phyloP scores from a whole-genome alignment of 2,329 filamentous ascomycete species.

The Fusarium illudens region DNA sequence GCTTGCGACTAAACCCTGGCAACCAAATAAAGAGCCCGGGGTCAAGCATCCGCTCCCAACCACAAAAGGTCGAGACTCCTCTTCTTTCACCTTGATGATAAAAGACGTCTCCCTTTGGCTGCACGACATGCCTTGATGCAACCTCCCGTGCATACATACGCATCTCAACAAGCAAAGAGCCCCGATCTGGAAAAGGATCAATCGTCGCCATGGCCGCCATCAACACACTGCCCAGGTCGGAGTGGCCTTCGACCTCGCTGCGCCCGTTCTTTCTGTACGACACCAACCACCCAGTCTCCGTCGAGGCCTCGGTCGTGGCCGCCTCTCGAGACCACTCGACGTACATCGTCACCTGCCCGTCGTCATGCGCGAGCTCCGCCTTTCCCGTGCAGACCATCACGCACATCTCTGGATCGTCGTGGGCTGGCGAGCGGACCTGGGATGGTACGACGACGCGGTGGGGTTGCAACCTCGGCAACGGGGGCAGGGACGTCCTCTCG shows the following conservation, averaged over 20 bases:
- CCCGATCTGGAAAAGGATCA: background rate
- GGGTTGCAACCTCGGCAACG: slow-evolving; percentile 14
- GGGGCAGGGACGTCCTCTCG: slow-evolving; percentile 1
- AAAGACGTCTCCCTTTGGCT: background rate
- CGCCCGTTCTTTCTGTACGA: slow-evolving; percentile 23
- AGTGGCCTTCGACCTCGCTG: slow-evolving; percentile 15
- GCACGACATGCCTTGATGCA: slow-evolving; percentile 16
- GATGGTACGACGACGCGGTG: slow-evolving; percentile 14
- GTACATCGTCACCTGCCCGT: slow-evolving; percentile 26
- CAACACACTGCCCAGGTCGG: slow-evolving; percentile 5
- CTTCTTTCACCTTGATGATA: background rate
- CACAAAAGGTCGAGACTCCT: slow-evolving; percentile 8
- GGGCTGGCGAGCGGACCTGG: slow-evolving; percentile 21
- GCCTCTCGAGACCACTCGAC: background rate
- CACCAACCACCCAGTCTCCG: slow-evolving; percentile 18
- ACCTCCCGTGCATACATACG: background rate
- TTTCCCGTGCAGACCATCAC: slow-evolving; percentile 29
- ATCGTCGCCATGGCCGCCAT: background rate
- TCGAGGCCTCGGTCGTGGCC: slow-evolving; percentile 15
- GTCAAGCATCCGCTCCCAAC: background rate
- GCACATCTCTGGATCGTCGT: slow-evolving; percentile 19
- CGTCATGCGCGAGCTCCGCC: slow-evolving; percentile 19
- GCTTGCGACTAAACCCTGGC: background rate
- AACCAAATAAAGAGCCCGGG: background rate
- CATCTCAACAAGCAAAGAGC: background rate